Conservation (phyloP, 2,329 filamentous ascomycete genomes). For the Sclerotiophoma versabilis region DNA sequence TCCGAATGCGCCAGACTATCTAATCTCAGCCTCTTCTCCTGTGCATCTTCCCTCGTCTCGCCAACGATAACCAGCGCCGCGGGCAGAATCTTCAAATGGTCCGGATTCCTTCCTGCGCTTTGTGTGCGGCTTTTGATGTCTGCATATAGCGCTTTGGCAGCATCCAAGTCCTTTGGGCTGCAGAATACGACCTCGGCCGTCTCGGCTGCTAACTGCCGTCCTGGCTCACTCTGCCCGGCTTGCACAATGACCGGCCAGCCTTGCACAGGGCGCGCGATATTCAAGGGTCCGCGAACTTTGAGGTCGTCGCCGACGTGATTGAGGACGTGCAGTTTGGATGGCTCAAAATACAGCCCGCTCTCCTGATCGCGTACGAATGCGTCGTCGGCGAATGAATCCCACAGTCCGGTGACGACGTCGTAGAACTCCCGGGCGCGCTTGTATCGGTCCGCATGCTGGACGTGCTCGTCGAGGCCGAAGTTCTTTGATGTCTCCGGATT, state of each 20-base stretch:
- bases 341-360: conserved; percentile 65
- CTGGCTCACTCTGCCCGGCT: conserved; percentile 62
- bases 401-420: conserved; percentile 71
- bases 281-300: conserved; percentile 58
- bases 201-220: conserved; percentile 60
- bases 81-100: conserved; percentile 70
- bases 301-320: conserved; percentile 59
- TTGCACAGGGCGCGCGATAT: conserved; percentile 61
- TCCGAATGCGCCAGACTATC: conserved; percentile 56
- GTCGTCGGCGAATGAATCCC: conserved; percentile 71
- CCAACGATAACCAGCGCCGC: conserved; percentile 71
- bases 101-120: conserved; percentile 57
- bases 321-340: conserved; percentile 60
- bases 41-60: conserved; percentile 68
- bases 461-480: conserved; percentile 63
- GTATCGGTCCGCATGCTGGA: conserved; percentile 70
- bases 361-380: conserved; percentile 67
- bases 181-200: conserved; percentile 63
- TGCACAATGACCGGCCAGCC: conserved; percentile 65
- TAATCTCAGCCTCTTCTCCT: conserved; percentile 66
- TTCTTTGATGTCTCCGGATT: conserved; percentile 70
- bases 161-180: conserved; percentile 55
- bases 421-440: conserved; percentile 73
- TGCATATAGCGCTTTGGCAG: conserved; percentile 58
- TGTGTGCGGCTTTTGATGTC: conserved; percentile 60